phyloP scores from a whole-genome alignment of 164 flowering plant genomes.

The Nelumbo lutea region DNA sequence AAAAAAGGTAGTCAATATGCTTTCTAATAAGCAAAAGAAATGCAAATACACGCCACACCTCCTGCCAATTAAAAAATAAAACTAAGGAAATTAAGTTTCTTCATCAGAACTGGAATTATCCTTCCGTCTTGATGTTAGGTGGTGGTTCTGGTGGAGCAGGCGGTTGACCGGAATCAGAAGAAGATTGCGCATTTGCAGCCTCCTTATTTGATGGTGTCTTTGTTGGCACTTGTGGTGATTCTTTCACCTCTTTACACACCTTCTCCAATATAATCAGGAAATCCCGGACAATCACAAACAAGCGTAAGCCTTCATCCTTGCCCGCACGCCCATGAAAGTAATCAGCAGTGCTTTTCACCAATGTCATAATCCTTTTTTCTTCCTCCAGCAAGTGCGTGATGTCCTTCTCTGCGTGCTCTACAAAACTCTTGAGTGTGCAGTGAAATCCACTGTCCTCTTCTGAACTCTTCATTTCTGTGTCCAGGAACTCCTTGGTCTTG shows the following conservation, averaged over 20 bases:
- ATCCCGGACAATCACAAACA: constrained; percentile 78
- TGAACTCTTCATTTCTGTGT: constrained; percentile 41
- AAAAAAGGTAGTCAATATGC: too few relatives aligned
- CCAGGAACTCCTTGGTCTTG: constrained; percentile 46
- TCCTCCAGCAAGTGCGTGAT: constrained; percentile 50
- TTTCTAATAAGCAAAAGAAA: neutral
- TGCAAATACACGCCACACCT: constrained; percentile 3
- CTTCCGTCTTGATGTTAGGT: constrained; percentile 19
- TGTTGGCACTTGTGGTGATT: constrained; percentile 27
- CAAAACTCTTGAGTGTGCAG: constrained; percentile 45
- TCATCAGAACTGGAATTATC: constrained; percentile 51
- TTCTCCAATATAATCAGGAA: constrained; percentile 73
- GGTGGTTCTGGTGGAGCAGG: constrained; percentile 29
- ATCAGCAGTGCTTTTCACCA: constrained; percentile 76
- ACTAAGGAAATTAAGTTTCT: constrained; percentile 29
- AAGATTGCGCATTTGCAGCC: constrained; percentile 20
- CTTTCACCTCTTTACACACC: constrained; percentile 61
- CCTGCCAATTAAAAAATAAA: constrained; percentile 13
- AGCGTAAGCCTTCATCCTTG: constrained; percentile 78
- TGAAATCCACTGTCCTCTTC: constrained; percentile 50
- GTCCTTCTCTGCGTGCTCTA: constrained; percentile 62
- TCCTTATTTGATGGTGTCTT: constrained; percentile 30
- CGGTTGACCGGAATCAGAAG: constrained; percentile 21
- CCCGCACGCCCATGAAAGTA: constrained; percentile 86
- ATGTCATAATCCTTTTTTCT: constrained; percentile 71